Evolutionary conservation across 2,329 filamentous ascomycete genomes (phyloP).

Genomic region (Aphanocladium album): DNA sequence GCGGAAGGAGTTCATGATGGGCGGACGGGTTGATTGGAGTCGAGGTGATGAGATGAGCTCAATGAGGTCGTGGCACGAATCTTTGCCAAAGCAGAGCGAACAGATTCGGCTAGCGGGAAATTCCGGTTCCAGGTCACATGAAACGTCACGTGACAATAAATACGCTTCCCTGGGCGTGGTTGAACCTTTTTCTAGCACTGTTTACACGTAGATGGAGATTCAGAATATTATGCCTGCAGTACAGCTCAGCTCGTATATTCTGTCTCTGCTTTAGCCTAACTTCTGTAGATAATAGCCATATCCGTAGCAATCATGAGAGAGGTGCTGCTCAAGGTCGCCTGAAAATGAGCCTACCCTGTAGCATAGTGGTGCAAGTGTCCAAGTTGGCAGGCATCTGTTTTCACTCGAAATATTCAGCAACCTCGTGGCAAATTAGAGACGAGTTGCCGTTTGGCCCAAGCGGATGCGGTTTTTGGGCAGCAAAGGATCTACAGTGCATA

Average conservation of each 20-base stretch:
- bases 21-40: constrained; percentile 38
- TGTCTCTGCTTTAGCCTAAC: too few relatives aligned
- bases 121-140: constrained; percentile 34
- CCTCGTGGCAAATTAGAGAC: too few relatives aligned
- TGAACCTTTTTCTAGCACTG: background rate
- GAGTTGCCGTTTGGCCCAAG: background rate
- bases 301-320: too few relatives aligned
- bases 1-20: constrained; percentile 89
- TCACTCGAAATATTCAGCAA: background rate
- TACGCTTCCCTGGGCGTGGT: background rate
- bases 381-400: background rate
- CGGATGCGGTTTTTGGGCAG: background rate
- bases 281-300: too few relatives aligned
- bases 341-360: too few relatives aligned
- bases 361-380: too few relatives aligned
- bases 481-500: background rate
- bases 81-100: constrained; percentile 38
- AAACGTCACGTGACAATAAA: constrained; percentile 24
- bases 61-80: constrained; percentile 43
- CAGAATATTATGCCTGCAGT: too few relatives aligned
- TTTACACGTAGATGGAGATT: background rate
- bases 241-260: too few relatives aligned
- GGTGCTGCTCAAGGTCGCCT: too few relatives aligned
- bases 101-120: constrained; percentile 35
- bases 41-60: constrained; percentile 41